phyloP scores from a whole-genome alignment of 371 early-diverging fungal genomes.

The Mucor piriformis region DNA sequence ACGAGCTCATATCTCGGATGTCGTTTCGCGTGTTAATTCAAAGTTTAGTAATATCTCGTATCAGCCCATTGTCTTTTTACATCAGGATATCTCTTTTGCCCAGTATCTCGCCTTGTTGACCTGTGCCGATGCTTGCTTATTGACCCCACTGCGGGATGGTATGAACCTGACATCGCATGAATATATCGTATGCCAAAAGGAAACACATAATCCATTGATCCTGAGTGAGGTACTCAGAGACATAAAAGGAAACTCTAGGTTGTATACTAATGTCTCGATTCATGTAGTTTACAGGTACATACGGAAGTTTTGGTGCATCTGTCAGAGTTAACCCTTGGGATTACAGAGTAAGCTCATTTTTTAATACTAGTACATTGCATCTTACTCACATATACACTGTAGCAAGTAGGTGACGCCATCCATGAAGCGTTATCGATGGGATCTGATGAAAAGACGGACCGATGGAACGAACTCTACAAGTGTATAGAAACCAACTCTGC shows the following conservation, averaged over 20 bases:
- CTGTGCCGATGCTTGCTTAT: slow-evolving; percentile 88
- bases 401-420: slow-evolving; percentile 85
- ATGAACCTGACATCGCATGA: slow-evolving; percentile 98
- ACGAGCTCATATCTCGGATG: slow-evolving; percentile 83
- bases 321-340: slow-evolving; percentile 92
- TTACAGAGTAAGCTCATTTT: slow-evolving; percentile 37
- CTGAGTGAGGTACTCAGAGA: slow-evolving; percentile 67
- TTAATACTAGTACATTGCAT: background rate
- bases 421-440: slow-evolving; percentile 67
- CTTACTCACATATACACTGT: background rate
- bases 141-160: slow-evolving; percentile 94
- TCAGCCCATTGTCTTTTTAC: slow-evolving; percentile 92
- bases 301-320: slow-evolving; percentile 88
- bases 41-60: slow-evolving; percentile 91
- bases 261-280: no score
- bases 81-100: slow-evolving; percentile 82
- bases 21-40: slow-evolving; percentile 91
- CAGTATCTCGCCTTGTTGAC: slow-evolving; percentile 92
- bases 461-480: slow-evolving; percentile 44
- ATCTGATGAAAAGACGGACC: slow-evolving; percentile 55
- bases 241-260: background rate
- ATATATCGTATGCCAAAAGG: slow-evolving; percentile 90
- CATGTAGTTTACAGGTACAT: slow-evolving; percentile 87
- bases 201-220: slow-evolving; percentile 83
- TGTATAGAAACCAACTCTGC: slow-evolving; percentile 79